Evolutionary conservation across 805 yeast genomes (phyloP).

Genomic region (Starmerella tilneyi): DNA sequence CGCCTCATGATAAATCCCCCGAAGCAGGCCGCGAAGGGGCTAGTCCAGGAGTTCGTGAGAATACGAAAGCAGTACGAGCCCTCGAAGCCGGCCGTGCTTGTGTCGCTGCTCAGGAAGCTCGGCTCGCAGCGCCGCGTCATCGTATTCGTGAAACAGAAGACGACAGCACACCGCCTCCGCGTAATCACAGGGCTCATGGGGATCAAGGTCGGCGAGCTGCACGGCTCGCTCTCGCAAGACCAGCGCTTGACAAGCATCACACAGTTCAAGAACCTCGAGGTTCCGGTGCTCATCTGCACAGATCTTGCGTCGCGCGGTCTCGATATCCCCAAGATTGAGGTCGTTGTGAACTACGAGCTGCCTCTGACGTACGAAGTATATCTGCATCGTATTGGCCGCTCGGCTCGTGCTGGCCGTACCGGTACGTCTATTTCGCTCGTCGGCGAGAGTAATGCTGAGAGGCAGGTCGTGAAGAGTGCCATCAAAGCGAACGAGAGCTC

Average conservation of each 20-base stretch:
- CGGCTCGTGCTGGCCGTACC: conserved; percentile 97
- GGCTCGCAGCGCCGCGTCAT: conserved; percentile 68
- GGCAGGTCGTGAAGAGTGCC: conserved; percentile 84
- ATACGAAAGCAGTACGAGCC: conserved; percentile 63
- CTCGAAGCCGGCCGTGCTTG: conserved; percentile 72
- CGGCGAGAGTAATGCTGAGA: conserved; percentile 80
- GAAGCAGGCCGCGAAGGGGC: conserved; percentile 81
- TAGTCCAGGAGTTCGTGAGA: conserved; percentile 89
- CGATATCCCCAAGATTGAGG: conserved; percentile 95
- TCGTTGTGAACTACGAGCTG: conserved; percentile 90
- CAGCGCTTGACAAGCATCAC: conserved; percentile 81
- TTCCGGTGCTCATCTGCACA: conserved; percentile 86
- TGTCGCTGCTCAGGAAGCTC: conserved; percentile 55
- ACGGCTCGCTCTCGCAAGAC: conserved; percentile 76
- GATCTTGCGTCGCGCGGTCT: conserved; percentile 98
- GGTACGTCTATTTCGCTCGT: conserved; percentile 91
- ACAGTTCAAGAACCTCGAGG: conserved; percentile 68
- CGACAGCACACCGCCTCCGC: conserved; percentile 77
- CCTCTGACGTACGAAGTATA: conserved; percentile 86
- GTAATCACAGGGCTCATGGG: conserved; percentile 71
- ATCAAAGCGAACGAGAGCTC: conserved; percentile 40
- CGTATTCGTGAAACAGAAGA: conserved; percentile 86
- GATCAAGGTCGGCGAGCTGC: conserved; percentile 66
- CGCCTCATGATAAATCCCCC: conserved; percentile 95
- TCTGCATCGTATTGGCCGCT: conserved; percentile 96